Evolutionary conservation across 257 asterid species (phyloP).

Genomic region (Petrea volubilis): DNA sequence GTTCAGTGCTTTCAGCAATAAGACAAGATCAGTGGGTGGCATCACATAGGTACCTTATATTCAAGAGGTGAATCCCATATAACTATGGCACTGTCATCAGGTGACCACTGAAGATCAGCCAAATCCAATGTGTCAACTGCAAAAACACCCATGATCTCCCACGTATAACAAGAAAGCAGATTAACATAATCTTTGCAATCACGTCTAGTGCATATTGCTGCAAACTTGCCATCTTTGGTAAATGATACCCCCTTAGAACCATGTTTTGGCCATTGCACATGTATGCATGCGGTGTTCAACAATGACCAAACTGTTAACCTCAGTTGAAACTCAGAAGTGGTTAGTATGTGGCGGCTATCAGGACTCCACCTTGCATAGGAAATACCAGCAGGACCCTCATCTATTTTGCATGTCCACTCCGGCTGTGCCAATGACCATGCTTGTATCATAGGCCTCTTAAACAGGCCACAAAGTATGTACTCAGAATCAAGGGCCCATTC

Average conservation of each 20-base stretch:
- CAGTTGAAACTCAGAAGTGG: slow-evolving; percentile 93
- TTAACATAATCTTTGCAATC: slow-evolving; percentile 98
- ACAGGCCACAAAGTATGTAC: slow-evolving; percentile 89
- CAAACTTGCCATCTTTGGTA: slow-evolving; percentile 93
- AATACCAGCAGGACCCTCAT: slow-evolving; percentile 96
- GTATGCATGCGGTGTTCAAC: slow-evolving; percentile 91
- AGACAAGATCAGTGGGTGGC: neutral
- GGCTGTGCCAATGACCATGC: slow-evolving; percentile 98
- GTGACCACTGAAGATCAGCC: slow-evolving; percentile 97
- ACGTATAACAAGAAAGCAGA: slow-evolving; percentile 80
- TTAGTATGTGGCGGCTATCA: slow-evolving; percentile 97
- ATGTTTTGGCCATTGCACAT: slow-evolving; percentile 95
- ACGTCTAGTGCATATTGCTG: slow-evolving; percentile 96
- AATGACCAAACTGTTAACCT: slow-evolving; percentile 96
- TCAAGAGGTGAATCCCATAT: slow-evolving; percentile 97
- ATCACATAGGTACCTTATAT: slow-evolving; percentile 67
- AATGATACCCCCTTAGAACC: slow-evolving; percentile 96
- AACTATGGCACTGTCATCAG: slow-evolving; percentile 95
- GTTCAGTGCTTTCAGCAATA: neutral
- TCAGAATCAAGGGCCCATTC: slow-evolving; percentile 99
- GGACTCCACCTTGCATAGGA: slow-evolving; percentile 99
- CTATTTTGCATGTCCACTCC: slow-evolving; percentile 99
- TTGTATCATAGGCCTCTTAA: slow-evolving; percentile 92
- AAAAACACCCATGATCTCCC: slow-evolving; percentile 96
- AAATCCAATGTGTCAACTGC: slow-evolving; percentile 96